phyloP scores from a whole-genome alignment of 1,139 yeast genomes.

The Yamadazyma sp. region DNA sequence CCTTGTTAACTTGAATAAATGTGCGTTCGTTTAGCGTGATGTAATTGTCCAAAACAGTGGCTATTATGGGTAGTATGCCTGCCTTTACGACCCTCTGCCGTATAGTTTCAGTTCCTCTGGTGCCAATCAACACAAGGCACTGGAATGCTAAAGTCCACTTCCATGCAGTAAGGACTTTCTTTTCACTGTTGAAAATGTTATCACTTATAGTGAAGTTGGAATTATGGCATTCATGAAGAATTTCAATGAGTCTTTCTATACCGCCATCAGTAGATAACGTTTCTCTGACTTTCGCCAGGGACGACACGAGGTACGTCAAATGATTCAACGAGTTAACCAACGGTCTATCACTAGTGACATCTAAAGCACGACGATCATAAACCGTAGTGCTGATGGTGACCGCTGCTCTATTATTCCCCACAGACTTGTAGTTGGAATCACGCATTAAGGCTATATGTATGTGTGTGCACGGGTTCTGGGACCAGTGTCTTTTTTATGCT shows the following conservation, averaged over 20 bases:
- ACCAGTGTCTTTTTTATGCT: neutral
- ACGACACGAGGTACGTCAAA: constrained; percentile 80
- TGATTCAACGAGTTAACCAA: constrained; percentile 89
- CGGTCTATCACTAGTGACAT: constrained; percentile 86
- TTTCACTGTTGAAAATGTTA: constrained; percentile 44
- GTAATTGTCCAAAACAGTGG: constrained; percentile 89
- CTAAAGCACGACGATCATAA: constrained; percentile 90
- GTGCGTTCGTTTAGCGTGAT: constrained; percentile 45
- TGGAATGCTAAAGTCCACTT: constrained; percentile 96
- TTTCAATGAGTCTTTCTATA: constrained; percentile 80
- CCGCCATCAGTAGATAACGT: constrained; percentile 91
- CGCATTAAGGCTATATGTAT: constrained; percentile 51
- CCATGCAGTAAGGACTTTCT: constrained; percentile 75
- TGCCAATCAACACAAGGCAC: constrained; percentile 85
- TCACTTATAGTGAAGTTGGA: constrained; percentile 32
- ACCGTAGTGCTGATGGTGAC: constrained; percentile 84
- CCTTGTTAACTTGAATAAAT: constrained; percentile 32
- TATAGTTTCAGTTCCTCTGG: constrained; percentile 86
- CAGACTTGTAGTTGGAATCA: constrained; percentile 82
- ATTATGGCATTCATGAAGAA: constrained; percentile 74
- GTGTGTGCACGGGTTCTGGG: neutral
- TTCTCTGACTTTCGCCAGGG: constrained; percentile 87
- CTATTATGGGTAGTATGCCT: constrained; percentile 86
- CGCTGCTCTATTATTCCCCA: constrained; percentile 81
- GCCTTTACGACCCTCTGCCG: constrained; percentile 87